A percentile compares a stretch with the other conserved stretches of the same genome.
Conservation (phyloP, 2,329 filamentous ascomycete genomes). For the Gaeumannomyces sp. region DNA sequence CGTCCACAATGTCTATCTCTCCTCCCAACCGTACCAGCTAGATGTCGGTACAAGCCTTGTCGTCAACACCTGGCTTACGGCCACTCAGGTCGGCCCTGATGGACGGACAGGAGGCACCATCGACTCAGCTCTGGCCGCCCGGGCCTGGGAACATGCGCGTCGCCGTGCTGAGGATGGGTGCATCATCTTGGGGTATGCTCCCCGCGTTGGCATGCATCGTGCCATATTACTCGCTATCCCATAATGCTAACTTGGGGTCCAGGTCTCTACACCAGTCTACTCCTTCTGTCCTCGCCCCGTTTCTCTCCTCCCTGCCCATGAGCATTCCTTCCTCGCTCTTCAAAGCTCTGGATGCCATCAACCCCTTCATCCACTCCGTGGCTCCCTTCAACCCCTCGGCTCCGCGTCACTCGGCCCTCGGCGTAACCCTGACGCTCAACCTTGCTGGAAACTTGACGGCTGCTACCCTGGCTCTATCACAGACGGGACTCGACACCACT, state of each 20-base stretch:
- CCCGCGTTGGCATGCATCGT: neutral
- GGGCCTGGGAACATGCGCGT: slow-evolving; percentile 94
- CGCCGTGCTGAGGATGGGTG: slow-evolving; percentile 93
- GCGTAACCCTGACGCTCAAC: slow-evolving; percentile 74
- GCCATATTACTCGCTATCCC: neutral
- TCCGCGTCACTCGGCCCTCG: slow-evolving; percentile 72
- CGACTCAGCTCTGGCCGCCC: slow-evolving; percentile 68
- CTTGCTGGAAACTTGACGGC: slow-evolving; percentile 72
- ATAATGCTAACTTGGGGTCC: slow-evolving; percentile 2
- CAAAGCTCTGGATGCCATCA: slow-evolving; percentile 72
- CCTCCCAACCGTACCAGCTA: slow-evolving; percentile 74
- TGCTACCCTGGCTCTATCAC: slow-evolving; percentile 71
- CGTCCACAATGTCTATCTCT: slow-evolving; percentile 81
- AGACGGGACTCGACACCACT: slow-evolving; percentile 78
- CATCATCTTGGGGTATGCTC: slow-evolving; percentile 73
- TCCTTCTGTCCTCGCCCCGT: slow-evolving; percentile 76
- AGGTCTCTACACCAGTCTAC: slow-evolving; percentile 86
- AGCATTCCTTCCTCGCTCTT: slow-evolving; percentile 69
- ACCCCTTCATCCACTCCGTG: slow-evolving; percentile 80
- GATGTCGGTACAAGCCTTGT: slow-evolving; percentile 88
- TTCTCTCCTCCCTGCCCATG: slow-evolving; percentile 74
- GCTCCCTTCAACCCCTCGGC: slow-evolving; percentile 86
- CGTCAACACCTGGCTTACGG: slow-evolving; percentile 92
- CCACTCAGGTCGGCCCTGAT: slow-evolving; percentile 61
- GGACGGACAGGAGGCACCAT: slow-evolving; percentile 70